Conservation (phyloP, 305 asterid genomes). For the Ajuga reptans region DNA sequence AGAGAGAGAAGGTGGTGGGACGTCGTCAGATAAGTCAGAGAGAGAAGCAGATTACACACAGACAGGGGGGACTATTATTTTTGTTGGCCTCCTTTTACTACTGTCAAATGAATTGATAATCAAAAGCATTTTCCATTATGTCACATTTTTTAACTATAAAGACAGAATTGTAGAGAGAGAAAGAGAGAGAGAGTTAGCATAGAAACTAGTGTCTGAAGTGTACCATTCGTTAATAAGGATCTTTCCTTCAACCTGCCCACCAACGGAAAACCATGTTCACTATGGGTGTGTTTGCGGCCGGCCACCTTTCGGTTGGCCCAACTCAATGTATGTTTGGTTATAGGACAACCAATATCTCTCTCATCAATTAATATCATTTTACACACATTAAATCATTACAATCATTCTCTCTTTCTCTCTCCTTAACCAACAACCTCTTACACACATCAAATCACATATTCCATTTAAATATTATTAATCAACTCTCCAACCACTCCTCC, state of each 20-base stretch:
- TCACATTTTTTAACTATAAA: background rate
- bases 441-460: too few species aligned
- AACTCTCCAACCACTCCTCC: too few species aligned
- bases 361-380: too few species aligned
- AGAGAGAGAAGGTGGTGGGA: slow-evolving; percentile 33
- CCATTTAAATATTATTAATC: too few species aligned
- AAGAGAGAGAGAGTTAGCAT: slow-evolving; percentile 14
- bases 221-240: slow-evolving; percentile 1
- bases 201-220: slow-evolving; percentile 2
- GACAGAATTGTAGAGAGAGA: background rate
- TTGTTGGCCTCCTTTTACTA: slow-evolving; percentile 30
- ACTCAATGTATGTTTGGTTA: too few species aligned
- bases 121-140: slow-evolving; percentile 6
- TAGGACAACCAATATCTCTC: too few species aligned
- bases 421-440: too few species aligned
- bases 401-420: too few species aligned
- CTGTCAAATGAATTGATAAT: slow-evolving; percentile 2
- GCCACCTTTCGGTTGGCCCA: too few species aligned
- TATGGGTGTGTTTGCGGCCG: too few species aligned
- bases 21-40: slow-evolving; percentile 54
- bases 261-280: slow-evolving; percentile 15
- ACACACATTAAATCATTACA: too few species aligned
- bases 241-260: slow-evolving; percentile 23
- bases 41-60: slow-evolving; percentile 25
- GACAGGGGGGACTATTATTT: slow-evolving; percentile 27